Evolutionary conservation across 257 asterid species (phyloP).

Genomic region (Nicotiana attenuata): DNA sequence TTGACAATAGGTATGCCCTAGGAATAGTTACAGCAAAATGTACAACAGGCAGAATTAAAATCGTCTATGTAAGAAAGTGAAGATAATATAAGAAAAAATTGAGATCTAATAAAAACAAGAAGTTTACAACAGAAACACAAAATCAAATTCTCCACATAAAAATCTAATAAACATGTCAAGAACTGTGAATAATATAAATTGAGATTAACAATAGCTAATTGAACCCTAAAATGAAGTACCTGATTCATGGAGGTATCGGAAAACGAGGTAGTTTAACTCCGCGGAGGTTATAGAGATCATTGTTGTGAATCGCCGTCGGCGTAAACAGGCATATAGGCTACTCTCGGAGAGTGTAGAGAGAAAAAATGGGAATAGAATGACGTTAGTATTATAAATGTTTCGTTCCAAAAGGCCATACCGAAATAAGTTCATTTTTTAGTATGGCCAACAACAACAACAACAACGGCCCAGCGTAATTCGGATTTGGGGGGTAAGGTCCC

Average conservation of each 20-base stretch:
- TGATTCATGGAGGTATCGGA: slow-evolving; percentile 86
- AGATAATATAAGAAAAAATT: too few species aligned
- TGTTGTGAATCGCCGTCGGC: slow-evolving; percentile 19
- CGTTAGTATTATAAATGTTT: background rate
- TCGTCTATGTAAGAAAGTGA: background rate
- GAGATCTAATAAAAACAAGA: background rate
- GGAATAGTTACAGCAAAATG: background rate
- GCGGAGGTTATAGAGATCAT: slow-evolving; percentile 62
- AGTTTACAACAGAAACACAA: background rate
- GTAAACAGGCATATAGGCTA: background rate
- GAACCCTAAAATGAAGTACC: slow-evolving; percentile 30
- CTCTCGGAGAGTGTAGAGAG: background rate
- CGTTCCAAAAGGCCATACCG: background rate
- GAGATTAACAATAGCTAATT: background rate
- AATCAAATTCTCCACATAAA: background rate
- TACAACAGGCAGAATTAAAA: background rate
- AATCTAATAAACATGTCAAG: background rate
- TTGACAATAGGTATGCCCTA: background rate
- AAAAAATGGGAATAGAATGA: background rate
- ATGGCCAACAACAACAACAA: too few species aligned
- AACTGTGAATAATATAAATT: background rate
- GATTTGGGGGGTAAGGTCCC: too few species aligned
- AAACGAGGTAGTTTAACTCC: slow-evolving; percentile 73
- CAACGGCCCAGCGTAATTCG: too few species aligned
- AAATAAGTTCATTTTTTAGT: too few species aligned